These are phyloP conservation scores for Ogataea wickerhamii DNA, from an alignment of 805 yeast genomes.

Conservation along the genomic window DNA sequence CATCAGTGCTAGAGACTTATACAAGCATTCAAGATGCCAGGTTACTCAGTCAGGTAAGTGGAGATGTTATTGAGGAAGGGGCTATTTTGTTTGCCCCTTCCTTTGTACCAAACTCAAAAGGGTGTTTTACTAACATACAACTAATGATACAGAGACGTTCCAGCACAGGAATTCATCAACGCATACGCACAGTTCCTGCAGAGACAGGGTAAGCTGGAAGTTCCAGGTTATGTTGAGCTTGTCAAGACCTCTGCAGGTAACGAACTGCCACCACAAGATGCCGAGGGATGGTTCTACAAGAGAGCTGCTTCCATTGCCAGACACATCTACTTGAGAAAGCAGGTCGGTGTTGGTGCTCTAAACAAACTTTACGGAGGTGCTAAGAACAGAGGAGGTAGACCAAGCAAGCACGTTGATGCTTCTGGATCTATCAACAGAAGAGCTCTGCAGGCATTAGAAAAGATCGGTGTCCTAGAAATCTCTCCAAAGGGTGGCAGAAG, in stretches of 20 bases:
- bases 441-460: constrained; percentile 96
- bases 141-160: constrained; percentile 85
- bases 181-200: constrained; percentile 99
- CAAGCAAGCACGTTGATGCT: constrained; percentile 97
- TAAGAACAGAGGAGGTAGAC: constrained; percentile 98
- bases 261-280: constrained; percentile 99
- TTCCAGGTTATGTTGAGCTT: constrained; percentile 99
- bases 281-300: constrained; percentile 99
- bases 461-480: constrained; percentile 94
- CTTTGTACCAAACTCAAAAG: too few species aligned
- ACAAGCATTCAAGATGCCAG: constrained; percentile 68
- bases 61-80: constrained; percentile 2
- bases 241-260: constrained; percentile 99
- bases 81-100: too few species aligned
- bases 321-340: constrained; percentile 99
- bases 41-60: constrained; percentile 97
- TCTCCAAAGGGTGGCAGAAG: constrained; percentile 99
- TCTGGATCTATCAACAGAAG: constrained; percentile 99
- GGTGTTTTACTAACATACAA: constrained; percentile 23
- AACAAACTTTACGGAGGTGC: constrained; percentile 99
- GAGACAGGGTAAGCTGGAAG: constrained; percentile 99
- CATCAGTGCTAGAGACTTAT: background rate
- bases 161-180: constrained; percentile 99
- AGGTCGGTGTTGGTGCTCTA: constrained; percentile 98
- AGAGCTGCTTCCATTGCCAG: constrained; percentile 99